Evolutionary conservation across 2,329 filamentous ascomycete genomes (phyloP).

Genomic region (Ascochyta viciae-villosae): DNA sequence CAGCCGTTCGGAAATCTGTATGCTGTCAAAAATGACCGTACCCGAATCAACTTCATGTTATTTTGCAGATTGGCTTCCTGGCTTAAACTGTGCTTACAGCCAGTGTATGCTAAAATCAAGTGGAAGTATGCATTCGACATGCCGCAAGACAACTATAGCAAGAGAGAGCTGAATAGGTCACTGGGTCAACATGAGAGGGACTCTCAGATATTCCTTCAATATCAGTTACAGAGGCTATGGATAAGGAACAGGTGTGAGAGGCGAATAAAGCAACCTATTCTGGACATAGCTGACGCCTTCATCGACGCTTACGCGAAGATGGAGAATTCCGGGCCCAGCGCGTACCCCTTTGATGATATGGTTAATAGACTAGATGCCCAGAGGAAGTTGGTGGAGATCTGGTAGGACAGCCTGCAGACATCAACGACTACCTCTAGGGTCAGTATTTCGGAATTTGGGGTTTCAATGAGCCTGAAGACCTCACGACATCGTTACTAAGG

Average conservation of each 20-base stretch:
- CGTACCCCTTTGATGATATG: background rate
- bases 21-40: background rate
- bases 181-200: background rate
- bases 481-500: background rate
- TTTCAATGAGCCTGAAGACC: background rate
- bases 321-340: background rate
- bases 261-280: conserved; percentile 5
- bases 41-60: conserved; percentile 3
- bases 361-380: background rate
- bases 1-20: conserved; percentile 36
- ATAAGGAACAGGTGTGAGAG: conserved; percentile 3
- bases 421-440: background rate
- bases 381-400: background rate
- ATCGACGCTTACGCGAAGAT: conserved; percentile 7
- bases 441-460: background rate
- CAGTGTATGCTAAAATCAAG: background rate
- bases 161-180: background rate
- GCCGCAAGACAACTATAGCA: conserved; percentile 1
- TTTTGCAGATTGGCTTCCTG: conserved; percentile 12
- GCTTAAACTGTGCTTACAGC: conserved; percentile 1
- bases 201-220: background rate
- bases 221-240: conserved; percentile 1
- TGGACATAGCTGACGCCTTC: conserved; percentile 13
- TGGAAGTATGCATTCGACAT: conserved; percentile 13
- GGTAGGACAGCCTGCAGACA: background rate